Conservation (phyloP, 371 early-diverging fungal species). For the Conidiobolus incongruus region DNA sequence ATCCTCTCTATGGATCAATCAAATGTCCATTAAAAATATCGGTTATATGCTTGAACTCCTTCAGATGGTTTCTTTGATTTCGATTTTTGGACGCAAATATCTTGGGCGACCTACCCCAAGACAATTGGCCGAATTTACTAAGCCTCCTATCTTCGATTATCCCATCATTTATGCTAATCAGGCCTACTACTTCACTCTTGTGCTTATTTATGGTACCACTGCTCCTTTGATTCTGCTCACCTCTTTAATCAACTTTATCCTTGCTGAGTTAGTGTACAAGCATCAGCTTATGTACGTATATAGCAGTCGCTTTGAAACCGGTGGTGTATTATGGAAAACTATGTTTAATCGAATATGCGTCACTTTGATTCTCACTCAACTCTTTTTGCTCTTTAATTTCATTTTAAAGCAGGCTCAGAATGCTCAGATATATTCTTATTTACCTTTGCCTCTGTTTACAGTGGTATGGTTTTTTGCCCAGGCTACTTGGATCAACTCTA, state of each 20-base stretch:
- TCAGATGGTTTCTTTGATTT: constrained; percentile 2
- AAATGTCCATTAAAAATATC: constrained; percentile 2
- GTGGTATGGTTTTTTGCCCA: not conserved
- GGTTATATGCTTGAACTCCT: constrained; percentile 4
- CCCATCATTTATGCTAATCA: constrained; percentile 5
- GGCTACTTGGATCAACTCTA: not conserved
- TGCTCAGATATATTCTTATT: not conserved
- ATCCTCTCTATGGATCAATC: constrained; percentile 6
- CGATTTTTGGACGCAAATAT: not conserved
- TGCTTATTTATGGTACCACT: constrained; percentile 4
- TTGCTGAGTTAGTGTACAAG: constrained; percentile 3
- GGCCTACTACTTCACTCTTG: constrained; percentile 3
- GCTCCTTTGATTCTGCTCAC: constrained; percentile 5
- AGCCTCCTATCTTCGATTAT: constrained; percentile 5
- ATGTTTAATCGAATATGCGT: constrained; percentile 1
- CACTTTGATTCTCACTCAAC: constrained; percentile 4
- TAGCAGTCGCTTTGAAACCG: constrained; percentile 4
- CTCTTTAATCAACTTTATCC: constrained; percentile 1
- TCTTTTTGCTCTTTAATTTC: constrained; percentile 2
- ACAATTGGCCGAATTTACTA: constrained; percentile 2
- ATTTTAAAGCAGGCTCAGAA: not conserved
- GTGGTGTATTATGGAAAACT: constrained; percentile 2
- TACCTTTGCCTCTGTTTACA: constrained; percentile 2
- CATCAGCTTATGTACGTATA: constrained; percentile 7
- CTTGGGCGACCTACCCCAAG: constrained; percentile 1